phyloP scores from a whole-genome alignment of 1,284 basidiomycete species.

The Rhodotorula sp. region DNA sequence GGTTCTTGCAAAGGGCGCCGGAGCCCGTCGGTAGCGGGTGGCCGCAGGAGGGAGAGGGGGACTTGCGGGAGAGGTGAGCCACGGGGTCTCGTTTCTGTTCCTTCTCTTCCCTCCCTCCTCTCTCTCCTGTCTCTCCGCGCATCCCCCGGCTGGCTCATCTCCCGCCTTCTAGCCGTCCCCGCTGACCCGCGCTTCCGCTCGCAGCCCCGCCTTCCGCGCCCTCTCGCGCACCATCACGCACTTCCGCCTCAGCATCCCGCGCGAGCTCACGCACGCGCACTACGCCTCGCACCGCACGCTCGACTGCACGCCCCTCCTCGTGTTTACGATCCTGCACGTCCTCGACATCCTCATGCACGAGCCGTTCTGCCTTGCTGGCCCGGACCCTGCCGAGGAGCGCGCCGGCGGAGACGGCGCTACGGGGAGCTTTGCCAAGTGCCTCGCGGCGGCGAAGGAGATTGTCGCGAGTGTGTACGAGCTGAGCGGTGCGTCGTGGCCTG shows the following conservation, averaged over 20 bases:
- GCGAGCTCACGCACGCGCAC: constrained; percentile 27
- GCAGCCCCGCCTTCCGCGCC: constrained; percentile 33
- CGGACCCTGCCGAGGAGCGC: neutral
- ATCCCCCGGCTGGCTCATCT: too few species aligned
- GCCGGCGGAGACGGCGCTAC: too few species aligned
- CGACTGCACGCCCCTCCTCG: constrained; percentile 18
- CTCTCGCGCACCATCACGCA: constrained; percentile 34
- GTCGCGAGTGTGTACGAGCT: constrained; percentile 35
- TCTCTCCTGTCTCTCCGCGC: neutral
- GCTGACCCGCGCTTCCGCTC: too few species aligned
- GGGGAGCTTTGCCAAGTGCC: constrained; percentile 30
- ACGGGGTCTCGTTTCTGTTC: too few species aligned
- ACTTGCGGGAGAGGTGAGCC: constrained; percentile 20
- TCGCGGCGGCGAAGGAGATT: constrained; percentile 33
- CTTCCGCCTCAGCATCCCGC: constrained; percentile 39
- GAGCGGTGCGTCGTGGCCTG: constrained; percentile 28
- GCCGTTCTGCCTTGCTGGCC: constrained; percentile 19
- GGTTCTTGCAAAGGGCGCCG: constrained; percentile 32
- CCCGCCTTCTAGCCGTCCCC: too few species aligned
- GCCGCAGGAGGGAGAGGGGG: neutral
- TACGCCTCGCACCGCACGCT: constrained; percentile 1
- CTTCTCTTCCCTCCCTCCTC: too few species aligned
- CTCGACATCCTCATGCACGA: constrained; percentile 43
- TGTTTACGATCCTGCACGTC: constrained; percentile 32
- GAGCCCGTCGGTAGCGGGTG: constrained; percentile 16